Base-by-base conservation (phyloP, 2,329 filamentous ascomycete species). In the Bertia moriformis region DNA sequence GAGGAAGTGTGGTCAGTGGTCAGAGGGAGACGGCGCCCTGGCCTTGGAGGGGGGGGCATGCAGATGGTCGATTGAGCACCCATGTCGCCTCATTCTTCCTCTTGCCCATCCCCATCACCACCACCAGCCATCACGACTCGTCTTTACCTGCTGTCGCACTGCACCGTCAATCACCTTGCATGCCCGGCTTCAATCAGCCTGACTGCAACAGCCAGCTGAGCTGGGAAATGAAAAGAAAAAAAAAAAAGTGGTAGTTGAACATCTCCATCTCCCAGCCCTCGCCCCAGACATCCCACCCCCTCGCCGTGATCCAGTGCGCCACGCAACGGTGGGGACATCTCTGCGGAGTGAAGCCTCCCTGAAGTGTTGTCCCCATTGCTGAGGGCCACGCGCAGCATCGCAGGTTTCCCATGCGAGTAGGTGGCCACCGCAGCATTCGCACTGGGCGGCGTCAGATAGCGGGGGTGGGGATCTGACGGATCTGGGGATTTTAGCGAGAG, bases 301-400 rank as follows among this genome's bases (percentile, higher is more conserved):
- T 7, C 63, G 66, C 67, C 72, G 75, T 78, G 58, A 69, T 80
- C 75, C 75, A 73, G 60, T 65, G 62, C 73, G 76, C 76, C 74
- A 79, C 66, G 66, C 67, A 68, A 77, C 71, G 75, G 74, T 72
- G 73, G 71, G 73, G 67, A 75, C 65, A 57, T 58, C 74, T 78
- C 71, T 80, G 75, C 74, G 76, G 72, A 77, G 75, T 80, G 71
- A 79, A 61, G 42, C 75, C 75, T 78, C 74, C 69, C 76, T 80
- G 66, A 74, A 78, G 74, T 51, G 55, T 80, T 52, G 63, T 73
- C 71, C 73, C 70, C 75, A 77, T 71, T 73, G 70, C 75, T 77
- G 71, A 79, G 60, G 73, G 66, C 60, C 60, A 57, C 63, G 54
- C 59, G 58, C 66, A 74, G 66, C 59, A 67, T 79, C 76, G 71